phyloP scores from a whole-genome alignment of 306 rosid species.

The Cicer judaicum region DNA sequence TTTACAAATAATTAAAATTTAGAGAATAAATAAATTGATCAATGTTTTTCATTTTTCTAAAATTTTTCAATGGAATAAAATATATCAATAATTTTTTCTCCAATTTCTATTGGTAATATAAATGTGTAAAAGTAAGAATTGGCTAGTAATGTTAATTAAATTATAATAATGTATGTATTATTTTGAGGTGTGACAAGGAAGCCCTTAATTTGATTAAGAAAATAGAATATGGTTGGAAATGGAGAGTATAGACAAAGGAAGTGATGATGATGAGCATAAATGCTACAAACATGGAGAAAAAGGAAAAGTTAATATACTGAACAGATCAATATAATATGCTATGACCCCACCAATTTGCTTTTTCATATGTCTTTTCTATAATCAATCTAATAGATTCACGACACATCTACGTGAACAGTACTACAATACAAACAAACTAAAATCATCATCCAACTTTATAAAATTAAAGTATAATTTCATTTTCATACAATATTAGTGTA shows the following conservation, averaged over 20 bases:
- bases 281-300: slow-evolving; percentile 45
- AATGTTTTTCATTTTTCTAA: too few species aligned
- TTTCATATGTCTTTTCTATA: slow-evolving; percentile 37
- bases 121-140: neutral
- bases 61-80: too few species aligned
- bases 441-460: slow-evolving; percentile 21
- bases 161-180: slow-evolving; percentile 3
- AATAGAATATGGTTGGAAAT: slow-evolving; percentile 57
- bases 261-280: slow-evolving; percentile 53
- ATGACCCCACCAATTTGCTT: slow-evolving; percentile 45
- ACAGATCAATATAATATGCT: slow-evolving; percentile 42
- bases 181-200: slow-evolving; percentile 49
- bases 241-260: slow-evolving; percentile 54
- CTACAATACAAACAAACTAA: slow-evolving; percentile 28
- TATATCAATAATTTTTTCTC: too few species aligned
- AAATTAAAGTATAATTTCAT: neutral
- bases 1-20: neutral
- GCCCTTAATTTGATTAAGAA: slow-evolving; percentile 40
- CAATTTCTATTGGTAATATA: too few species aligned
- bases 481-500: neutral
- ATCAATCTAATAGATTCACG: slow-evolving; percentile 30
- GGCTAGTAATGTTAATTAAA: neutral
- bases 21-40: neutral
- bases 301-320: slow-evolving; percentile 47
- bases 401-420: slow-evolving; percentile 48